Conservation (phyloP, 305 asterid species). For the Fraxinus angustifolia region DNA sequence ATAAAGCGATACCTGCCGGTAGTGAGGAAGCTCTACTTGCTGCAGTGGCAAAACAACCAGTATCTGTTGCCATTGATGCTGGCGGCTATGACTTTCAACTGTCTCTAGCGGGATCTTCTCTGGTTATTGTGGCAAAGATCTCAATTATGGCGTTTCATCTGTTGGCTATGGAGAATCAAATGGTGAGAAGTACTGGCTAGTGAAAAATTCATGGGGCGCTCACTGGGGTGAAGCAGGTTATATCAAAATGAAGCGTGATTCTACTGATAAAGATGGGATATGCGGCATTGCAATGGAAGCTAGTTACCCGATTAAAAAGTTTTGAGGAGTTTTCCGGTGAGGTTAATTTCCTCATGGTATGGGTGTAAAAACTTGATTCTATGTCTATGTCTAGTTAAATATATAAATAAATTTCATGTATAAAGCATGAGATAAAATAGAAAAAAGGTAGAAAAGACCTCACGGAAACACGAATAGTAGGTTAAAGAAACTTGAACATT, state of each 20-base stretch:
- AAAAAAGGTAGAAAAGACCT: no score
- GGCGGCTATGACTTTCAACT: constrained; percentile 42
- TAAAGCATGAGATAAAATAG: not conserved
- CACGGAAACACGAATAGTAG: no score
- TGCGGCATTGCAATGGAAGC: constrained; percentile 56
- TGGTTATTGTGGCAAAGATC: constrained; percentile 38
- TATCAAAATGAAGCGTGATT: constrained; percentile 40
- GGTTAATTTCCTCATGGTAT: not conserved
- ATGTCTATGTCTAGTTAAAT: not conserved
- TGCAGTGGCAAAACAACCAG: constrained; percentile 56
- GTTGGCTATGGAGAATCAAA: constrained; percentile 49
- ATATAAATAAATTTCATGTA: not conserved
- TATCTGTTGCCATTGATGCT: constrained; percentile 63
- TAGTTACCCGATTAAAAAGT: constrained; percentile 47
- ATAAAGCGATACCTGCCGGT: constrained; percentile 29
- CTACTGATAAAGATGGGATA: constrained; percentile 28
- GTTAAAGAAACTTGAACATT: no score
- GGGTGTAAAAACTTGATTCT: not conserved
- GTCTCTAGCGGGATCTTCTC: constrained; percentile 44
- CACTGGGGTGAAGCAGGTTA: constrained; percentile 65
- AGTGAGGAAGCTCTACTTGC: constrained; percentile 38
- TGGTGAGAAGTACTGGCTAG: constrained; percentile 50
- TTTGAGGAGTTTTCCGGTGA: constrained; percentile 5
- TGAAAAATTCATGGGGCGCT: constrained; percentile 65
- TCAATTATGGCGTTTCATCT: constrained; percentile 50